phyloP scores from a whole-genome alignment of 176 grass and related monocot species.

The Carex kokanica region DNA sequence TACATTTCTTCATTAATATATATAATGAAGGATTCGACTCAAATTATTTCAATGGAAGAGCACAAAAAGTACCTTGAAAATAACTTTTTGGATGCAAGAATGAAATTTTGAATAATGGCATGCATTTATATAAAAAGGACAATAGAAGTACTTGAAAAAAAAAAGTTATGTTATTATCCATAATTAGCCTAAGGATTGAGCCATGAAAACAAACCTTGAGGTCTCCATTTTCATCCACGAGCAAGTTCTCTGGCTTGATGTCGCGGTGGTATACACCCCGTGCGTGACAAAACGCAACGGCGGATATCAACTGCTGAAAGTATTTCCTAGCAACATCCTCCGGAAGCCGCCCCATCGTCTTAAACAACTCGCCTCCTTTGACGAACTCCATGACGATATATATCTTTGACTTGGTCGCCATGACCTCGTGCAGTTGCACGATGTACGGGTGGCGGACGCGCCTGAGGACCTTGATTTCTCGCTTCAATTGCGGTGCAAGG shows the following conservation, averaged over 20 bases:
- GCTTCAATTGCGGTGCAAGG: constrained; percentile 39
- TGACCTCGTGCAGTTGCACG: constrained; percentile 52
- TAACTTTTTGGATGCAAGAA: not conserved
- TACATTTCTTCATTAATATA: not conserved
- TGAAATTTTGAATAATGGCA: not conserved
- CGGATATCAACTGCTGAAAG: constrained; percentile 59
- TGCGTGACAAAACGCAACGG: constrained; percentile 53
- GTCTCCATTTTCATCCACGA: constrained; percentile 51
- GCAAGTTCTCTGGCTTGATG: constrained; percentile 70
- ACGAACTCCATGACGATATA: constrained; percentile 77
- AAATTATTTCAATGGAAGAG: not conserved
- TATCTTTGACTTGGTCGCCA: constrained; percentile 51
- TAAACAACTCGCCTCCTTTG: constrained; percentile 44
- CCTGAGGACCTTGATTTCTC: constrained; percentile 49
- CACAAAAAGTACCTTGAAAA: not conserved
- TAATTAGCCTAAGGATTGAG: not conserved
- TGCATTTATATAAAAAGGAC: not conserved
- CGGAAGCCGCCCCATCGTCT: constrained; percentile 18
- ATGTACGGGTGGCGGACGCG: constrained; percentile 55
- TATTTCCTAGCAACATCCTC: constrained; percentile 44
- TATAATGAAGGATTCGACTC: not conserved
- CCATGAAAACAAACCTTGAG: constrained; percentile 36
- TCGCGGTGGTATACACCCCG: constrained; percentile 69
- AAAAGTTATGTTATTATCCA: not conserved
- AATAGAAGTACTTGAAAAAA: not conserved